Conservation (phyloP, 192 early-diverging fungal genomes). For the Coemansia sp. region DNA sequence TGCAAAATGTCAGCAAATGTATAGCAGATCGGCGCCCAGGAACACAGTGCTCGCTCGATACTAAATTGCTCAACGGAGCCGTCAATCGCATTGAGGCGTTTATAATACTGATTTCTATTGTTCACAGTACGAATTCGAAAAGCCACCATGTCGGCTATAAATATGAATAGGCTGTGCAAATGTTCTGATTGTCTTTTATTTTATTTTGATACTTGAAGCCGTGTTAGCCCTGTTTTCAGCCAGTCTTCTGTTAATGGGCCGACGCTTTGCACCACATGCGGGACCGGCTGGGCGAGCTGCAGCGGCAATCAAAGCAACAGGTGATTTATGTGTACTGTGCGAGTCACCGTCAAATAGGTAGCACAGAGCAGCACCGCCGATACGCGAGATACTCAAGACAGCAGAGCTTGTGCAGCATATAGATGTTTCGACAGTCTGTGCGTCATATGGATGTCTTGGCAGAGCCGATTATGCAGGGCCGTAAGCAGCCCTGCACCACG, state of each 20-base stretch:
- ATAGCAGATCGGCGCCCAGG: not conserved
- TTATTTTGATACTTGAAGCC: not conserved
- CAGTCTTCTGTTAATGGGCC: not conserved
- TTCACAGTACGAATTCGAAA: not conserved
- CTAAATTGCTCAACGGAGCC: constrained; percentile 26
- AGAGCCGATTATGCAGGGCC: not conserved
- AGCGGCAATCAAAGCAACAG: constrained; percentile 21
- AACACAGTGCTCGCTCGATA: constrained; percentile 13
- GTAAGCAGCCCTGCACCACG: not conserved
- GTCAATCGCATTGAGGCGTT: not conserved
- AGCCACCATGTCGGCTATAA: too few relatives aligned
- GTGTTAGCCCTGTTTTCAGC: constrained; percentile 1
- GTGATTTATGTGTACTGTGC: not conserved
- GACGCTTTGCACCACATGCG: not conserved
- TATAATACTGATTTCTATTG: not conserved
- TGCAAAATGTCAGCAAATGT: constrained; percentile 4
- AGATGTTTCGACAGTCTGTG: constrained; percentile 1
- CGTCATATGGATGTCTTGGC: not conserved
- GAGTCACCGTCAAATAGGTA: not conserved
- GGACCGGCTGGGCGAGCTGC: constrained; percentile 20
- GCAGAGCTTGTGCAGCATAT: not conserved
- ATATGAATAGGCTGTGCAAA: not conserved
- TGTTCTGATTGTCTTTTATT: not conserved
- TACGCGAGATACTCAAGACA: constrained; percentile 8
- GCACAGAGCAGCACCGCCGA: constrained; percentile 10